Percentiles rank a stretch among this genome's conserved stretches.
Evolutionary conservation across 2,329 filamentous ascomycete species (phyloP).

Genomic region (Exophiala phaeomuriformis): DNA sequence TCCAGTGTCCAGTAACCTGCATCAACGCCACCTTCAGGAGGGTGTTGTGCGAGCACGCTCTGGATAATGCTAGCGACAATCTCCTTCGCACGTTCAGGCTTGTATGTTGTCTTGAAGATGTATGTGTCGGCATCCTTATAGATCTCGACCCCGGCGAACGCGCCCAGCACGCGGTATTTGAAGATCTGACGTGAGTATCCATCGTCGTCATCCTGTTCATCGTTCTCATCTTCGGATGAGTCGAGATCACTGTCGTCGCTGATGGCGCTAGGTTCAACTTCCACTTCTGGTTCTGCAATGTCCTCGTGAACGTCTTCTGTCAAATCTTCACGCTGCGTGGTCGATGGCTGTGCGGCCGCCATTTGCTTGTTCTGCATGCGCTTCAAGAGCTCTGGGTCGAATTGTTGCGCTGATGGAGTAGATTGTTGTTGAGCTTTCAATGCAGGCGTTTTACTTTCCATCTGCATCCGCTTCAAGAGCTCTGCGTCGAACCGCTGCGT

Average conservation of each 20-base stretch:
- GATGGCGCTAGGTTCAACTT: neutral
- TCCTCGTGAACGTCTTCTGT: too few species aligned
- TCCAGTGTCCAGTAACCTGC: slow-evolving; percentile 3
- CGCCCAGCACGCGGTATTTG: slow-evolving; percentile 15
- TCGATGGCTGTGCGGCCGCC: too few species aligned
- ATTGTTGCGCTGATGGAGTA: neutral
- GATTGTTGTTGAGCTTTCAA: neutral
- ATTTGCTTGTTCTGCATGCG: slow-evolving; percentile 2
- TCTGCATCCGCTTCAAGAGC: slow-evolving; percentile 3
- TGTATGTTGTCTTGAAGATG: slow-evolving; percentile 8
- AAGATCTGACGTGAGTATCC: slow-evolving; percentile 8
- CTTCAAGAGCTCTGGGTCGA: slow-evolving; percentile 7
- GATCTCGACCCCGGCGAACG: slow-evolving; percentile 10
- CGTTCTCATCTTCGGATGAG: neutral
- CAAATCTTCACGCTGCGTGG: too few species aligned
- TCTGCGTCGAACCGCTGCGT: slow-evolving; percentile 6
- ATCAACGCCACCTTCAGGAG: slow-evolving; percentile 3
- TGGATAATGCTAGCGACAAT: slow-evolving; percentile 7
- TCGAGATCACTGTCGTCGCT: slow-evolving; percentile 7
- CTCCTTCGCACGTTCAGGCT: slow-evolving; percentile 6
- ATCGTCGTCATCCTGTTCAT: neutral
- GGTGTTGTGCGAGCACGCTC: neutral
- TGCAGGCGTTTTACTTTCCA: neutral
- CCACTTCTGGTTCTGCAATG: too few species aligned
- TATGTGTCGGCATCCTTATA: slow-evolving; percentile 16